Conservation (phyloP, 257 asterid species). For the Solanum pimpinellifolium region DNA sequence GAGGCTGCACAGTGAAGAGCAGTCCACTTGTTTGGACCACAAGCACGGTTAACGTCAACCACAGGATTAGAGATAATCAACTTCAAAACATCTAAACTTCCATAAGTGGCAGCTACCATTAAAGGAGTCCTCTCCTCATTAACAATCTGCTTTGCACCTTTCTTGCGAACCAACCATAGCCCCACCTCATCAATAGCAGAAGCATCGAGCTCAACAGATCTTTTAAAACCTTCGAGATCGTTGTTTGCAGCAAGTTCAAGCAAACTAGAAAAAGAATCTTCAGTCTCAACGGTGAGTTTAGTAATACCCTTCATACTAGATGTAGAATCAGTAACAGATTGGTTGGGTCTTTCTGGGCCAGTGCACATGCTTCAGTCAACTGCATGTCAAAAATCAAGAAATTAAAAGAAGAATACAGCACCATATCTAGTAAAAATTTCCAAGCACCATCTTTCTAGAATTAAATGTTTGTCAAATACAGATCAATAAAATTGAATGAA, state of each 20-base stretch:
- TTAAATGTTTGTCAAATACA: not conserved
- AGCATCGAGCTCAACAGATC: conserved; percentile 59
- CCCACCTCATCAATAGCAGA: conserved; percentile 67
- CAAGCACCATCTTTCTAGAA: not conserved
- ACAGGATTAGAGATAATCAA: conserved; percentile 72
- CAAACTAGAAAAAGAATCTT: conserved; percentile 60
- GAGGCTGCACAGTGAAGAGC: conserved; percentile 95
- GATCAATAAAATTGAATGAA: not conserved
- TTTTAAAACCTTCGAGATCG: conserved; percentile 57
- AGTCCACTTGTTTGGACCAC: conserved; percentile 69
- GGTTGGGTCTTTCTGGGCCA: conserved; percentile 30
- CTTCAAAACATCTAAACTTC: conserved; percentile 69
- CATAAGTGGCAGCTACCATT: conserved; percentile 92
- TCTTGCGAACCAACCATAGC: conserved; percentile 68
- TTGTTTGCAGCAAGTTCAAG: conserved; percentile 86
- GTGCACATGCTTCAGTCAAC: conserved; percentile 42
- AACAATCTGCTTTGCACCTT: conserved; percentile 52
- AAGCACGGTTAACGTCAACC: conserved; percentile 64
- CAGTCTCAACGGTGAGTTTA: conserved; percentile 46
- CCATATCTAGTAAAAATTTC: not conserved
- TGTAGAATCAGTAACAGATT: conserved; percentile 5
- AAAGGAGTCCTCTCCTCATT: conserved; percentile 71
- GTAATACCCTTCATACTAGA: conserved; percentile 24
- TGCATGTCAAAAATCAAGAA: conserved; percentile 23
- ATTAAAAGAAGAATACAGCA: not conserved